Evolutionary conservation across 805 yeast species (phyloP), one percentile per base, ranked within the genome.

Genomic region (Jamesozyma spencerorum): DNA sequence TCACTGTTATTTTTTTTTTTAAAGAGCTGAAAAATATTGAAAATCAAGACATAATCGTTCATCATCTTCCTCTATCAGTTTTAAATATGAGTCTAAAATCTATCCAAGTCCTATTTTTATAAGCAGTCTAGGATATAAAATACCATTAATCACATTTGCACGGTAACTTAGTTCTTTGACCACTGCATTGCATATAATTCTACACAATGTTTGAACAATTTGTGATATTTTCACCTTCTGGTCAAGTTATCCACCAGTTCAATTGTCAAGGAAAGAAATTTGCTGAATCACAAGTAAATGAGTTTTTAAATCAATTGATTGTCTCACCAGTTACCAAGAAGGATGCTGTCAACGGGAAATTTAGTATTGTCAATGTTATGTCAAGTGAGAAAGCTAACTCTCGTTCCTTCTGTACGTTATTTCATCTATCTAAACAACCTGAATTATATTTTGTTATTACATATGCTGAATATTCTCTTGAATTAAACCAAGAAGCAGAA

Each of bases 381-480:
- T 26, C 32, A 14, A 24, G 36, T 5, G 22, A 33, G 8, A 28
- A 24, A 14, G 26, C 36, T 14, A 36, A 36, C 27, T 31, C 38
- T 11, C 51, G 52, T 37, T 39, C 46, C 12, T 55, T 55, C 29
- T 43, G 46, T 20, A 37, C 55, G 8, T 50, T 56, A 57, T 58
- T 49, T 39, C 43, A 50, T 39, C 50, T 57, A 17, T 70, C 50
- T 15, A 58, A 54, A 36, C 58, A 56, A 34, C 65, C 65, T 2
- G 58, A 55, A 27, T 27, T 60, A 22, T 53, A 51, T 36, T 58
- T 53, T 39, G 67, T 45, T 58, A 69, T 29, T 62, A 68, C 63
- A 63, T 76, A 33, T 62, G 77, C 46, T 50, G 70, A 40, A 51
- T 65, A 40, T 65, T 68, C 50, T 31, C 59, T 70, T 15, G 69